Conservation (phyloP, 2,329 filamentous ascomycete genomes). For the Pseudogymnoascus sp. region DNA sequence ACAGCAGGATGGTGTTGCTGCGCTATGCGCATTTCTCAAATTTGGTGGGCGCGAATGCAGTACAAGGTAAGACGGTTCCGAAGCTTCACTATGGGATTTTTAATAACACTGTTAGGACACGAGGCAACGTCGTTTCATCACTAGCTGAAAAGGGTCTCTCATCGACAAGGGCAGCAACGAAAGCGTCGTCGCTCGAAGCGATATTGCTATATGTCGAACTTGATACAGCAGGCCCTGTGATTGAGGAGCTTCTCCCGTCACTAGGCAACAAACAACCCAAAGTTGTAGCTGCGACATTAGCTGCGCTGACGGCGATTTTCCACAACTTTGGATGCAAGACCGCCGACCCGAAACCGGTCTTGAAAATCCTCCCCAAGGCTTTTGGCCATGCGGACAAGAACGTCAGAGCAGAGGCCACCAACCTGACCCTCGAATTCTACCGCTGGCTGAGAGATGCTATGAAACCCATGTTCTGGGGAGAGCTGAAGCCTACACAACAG, state of each 20-base stretch:
- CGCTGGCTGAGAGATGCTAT: conserved; percentile 95
- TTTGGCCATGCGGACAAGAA: conserved; percentile 98
- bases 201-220: conserved; percentile 83
- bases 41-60: conserved; percentile 76
- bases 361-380: conserved; percentile 80
- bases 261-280: conserved; percentile 87
- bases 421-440: conserved; percentile 87
- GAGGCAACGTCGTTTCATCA: conserved; percentile 62
- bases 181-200: conserved; percentile 77
- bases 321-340: conserved; percentile 94
- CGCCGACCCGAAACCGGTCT: conserved; percentile 82
- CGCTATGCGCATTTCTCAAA: conserved; percentile 86
- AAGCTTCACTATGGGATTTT: conserved; percentile 5
- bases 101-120: conserved; percentile 45
- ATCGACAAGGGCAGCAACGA: conserved; percentile 80
- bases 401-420: conserved; percentile 86
- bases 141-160: conserved; percentile 88
- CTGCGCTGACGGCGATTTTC: conserved; percentile 72
- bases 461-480: conserved; percentile 95
- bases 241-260: conserved; percentile 81
- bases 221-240: conserved; percentile 72
- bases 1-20: conserved; percentile 82
- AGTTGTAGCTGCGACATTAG: conserved; percentile 66
- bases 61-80: conserved; percentile 43
- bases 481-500: conserved; percentile 92